Evolutionary conservation across 352 stramenopile genomes (phyloP).

Genomic region (Phytophthora tentaculata): DNA sequence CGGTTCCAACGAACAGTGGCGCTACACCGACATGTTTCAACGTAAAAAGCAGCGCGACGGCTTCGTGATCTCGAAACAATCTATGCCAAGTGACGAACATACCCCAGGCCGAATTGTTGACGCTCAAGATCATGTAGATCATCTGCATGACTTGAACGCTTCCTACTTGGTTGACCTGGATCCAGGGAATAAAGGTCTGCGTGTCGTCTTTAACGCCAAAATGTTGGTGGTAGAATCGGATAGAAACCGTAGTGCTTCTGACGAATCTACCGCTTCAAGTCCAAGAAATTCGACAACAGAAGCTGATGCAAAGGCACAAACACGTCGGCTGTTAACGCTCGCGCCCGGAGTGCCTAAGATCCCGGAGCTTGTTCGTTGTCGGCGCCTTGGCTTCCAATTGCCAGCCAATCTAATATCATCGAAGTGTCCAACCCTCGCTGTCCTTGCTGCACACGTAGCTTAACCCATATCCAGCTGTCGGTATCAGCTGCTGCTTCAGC

Average conservation of each 20-base stretch:
- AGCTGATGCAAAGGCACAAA: not conserved
- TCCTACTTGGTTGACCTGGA: conserved; percentile 28
- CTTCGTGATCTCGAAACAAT: conserved; percentile 39
- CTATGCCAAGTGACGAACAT: conserved; percentile 3
- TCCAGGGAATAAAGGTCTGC: conserved; percentile 14
- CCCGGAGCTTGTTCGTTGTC: conserved; percentile 45
- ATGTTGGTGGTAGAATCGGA: not conserved
- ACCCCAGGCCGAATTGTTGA: conserved; percentile 8
- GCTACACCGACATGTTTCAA: conserved; percentile 37
- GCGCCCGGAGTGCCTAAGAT: conserved; percentile 32
- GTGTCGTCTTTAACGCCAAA: conserved; percentile 33
- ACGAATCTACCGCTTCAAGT: not conserved
- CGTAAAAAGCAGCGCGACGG: conserved; percentile 14
- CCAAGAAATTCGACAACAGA: not conserved
- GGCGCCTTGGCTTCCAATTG: conserved; percentile 53
- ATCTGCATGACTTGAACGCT: conserved; percentile 28
- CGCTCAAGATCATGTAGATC: conserved; percentile 14
- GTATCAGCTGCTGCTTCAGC: conserved; percentile 16
- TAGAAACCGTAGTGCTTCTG: not conserved
- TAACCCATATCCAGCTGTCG: conserved; percentile 32
- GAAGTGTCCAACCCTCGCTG: conserved; percentile 49
- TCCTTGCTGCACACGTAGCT: conserved; percentile 50
- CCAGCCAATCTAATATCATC: conserved; percentile 43
- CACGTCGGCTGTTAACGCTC: conserved; percentile 9
- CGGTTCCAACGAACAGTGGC: conserved; percentile 39